These are phyloP conservation scores for Santalum album DNA, from an alignment of 164 flowering plant genomes.

Conservation along the genomic window DNA sequence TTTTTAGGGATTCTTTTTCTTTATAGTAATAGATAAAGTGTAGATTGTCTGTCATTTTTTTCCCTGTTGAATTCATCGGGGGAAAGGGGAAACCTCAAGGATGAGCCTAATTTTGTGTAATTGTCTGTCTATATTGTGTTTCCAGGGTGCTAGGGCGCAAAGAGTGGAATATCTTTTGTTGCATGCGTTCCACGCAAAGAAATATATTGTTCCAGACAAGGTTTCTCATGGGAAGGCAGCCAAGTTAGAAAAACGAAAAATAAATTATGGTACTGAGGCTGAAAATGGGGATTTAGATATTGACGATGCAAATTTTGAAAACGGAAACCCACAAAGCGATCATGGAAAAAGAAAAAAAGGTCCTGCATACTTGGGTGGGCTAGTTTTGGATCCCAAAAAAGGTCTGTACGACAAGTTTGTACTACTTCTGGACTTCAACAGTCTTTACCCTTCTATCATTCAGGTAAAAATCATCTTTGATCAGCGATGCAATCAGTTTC, in stretches of 20 bases:
- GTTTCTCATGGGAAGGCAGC: conserved; percentile 43
- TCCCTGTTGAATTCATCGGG: no score
- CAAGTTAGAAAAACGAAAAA: conserved; percentile 50
- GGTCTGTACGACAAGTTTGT: conserved; percentile 97
- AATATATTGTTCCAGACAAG: conserved; percentile 92
- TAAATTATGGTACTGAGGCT: conserved; percentile 27
- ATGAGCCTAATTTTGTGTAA: no score
- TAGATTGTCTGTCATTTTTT: no score
- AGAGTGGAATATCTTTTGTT: conserved; percentile 91
- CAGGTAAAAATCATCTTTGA: conserved; percentile 45
- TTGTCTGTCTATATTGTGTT: conserved; percentile 9
- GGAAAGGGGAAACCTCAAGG: no score
- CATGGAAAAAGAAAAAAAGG: conserved; percentile 68
- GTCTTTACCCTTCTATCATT: conserved; percentile 98
- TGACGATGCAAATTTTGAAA: conserved; percentile 30
- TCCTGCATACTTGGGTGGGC: conserved; percentile 87
- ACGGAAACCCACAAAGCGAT: conserved; percentile 28
- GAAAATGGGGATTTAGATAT: conserved; percentile 31
- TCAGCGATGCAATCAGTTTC: no score
- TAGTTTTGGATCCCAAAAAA: conserved; percentile 94
- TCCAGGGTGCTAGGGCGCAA: conserved; percentile 98
- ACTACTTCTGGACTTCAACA: conserved; percentile 93
- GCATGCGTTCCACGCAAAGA: conserved; percentile 91
- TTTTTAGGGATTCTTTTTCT: neutral
- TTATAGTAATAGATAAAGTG: no score